phyloP scores from a whole-genome alignment of 2,329 filamentous ascomycete species.

The Orbilia blumenaviensis region DNA sequence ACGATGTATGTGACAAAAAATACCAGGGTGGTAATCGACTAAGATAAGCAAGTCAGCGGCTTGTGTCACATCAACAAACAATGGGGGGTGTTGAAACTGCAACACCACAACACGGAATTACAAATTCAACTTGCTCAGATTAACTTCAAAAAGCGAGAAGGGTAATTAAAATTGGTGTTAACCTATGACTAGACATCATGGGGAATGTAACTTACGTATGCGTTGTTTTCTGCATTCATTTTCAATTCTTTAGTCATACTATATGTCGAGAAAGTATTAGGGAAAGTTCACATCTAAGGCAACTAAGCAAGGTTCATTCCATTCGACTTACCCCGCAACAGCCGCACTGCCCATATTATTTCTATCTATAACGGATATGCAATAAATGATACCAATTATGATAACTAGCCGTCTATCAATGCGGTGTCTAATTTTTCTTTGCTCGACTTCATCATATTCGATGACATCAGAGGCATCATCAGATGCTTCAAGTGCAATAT shows the following conservation, averaged over 20 bases:
- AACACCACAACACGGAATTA: slow-evolving; percentile 1
- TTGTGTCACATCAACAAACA: background rate
- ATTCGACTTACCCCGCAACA: slow-evolving; percentile 69
- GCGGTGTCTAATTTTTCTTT: slow-evolving; percentile 73
- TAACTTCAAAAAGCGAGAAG: background rate
- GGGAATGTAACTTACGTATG: slow-evolving; percentile 11
- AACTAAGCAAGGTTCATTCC: background rate
- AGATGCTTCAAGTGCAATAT: background rate
- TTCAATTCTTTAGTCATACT: slow-evolving; percentile 20
- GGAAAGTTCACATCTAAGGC: background rate
- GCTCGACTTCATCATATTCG: slow-evolving; percentile 64
- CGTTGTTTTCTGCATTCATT: slow-evolving; percentile 32
- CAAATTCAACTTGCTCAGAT: background rate
- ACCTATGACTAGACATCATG: background rate
- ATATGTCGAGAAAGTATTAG: background rate
- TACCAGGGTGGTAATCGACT: slow-evolving; percentile 23
- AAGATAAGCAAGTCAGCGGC: background rate
- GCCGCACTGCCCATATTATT: slow-evolving; percentile 78
- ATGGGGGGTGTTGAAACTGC: background rate
- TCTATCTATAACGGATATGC: slow-evolving; percentile 78
- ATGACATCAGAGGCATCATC: background rate
- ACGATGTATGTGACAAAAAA: slow-evolving; percentile 66
- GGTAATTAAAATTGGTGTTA: background rate
- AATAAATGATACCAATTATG: slow-evolving; percentile 74
- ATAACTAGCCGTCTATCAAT: slow-evolving; percentile 73